These are phyloP conservation scores for Aureobasidium vineae DNA, from an alignment of 2,329 filamentous ascomycete species.

Conservation along the genomic window DNA sequence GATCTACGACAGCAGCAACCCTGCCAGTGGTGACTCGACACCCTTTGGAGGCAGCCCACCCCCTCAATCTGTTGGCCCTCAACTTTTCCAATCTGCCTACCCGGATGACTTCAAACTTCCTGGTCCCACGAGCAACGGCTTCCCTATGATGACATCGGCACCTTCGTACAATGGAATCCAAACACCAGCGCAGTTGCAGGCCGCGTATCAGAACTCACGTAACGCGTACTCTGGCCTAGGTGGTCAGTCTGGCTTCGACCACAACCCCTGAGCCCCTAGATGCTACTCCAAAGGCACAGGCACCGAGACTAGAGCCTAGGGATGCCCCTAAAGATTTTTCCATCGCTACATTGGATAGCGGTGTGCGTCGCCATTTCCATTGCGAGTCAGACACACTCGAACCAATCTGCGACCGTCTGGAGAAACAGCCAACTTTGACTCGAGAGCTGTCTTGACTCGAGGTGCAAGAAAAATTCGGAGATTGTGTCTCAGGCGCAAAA, in stretches of 20 bases:
- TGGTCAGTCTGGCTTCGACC: conserved; percentile 23
- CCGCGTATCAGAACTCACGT: conserved; percentile 14
- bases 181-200: conserved; percentile 11
- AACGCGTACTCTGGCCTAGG: conserved; percentile 18
- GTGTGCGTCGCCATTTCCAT: not conserved
- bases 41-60: conserved; percentile 27
- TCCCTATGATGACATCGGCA: conserved; percentile 14
- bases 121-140: conserved; percentile 22
- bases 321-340: not conserved
- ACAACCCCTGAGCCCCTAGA: not conserved
- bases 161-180: conserved; percentile 9
- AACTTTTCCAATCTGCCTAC: conserved; percentile 17
- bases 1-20: conserved; percentile 36
- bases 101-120: conserved; percentile 22
- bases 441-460: conserved; percentile 7
- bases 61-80: conserved; percentile 1
- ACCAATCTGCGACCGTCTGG: not conserved
- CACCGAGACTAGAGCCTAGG: not conserved
- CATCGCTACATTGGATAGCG: not conserved
- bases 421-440: too few species aligned
- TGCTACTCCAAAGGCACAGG: not conserved
- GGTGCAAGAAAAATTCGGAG: not conserved
- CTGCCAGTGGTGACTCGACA: conserved; percentile 33
- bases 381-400: not conserved
- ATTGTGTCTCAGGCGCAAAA: conserved; percentile 5